Evolutionary conservation across 2,329 filamentous ascomycete genomes (phyloP).

Genomic region (Fusarium dimerum): DNA sequence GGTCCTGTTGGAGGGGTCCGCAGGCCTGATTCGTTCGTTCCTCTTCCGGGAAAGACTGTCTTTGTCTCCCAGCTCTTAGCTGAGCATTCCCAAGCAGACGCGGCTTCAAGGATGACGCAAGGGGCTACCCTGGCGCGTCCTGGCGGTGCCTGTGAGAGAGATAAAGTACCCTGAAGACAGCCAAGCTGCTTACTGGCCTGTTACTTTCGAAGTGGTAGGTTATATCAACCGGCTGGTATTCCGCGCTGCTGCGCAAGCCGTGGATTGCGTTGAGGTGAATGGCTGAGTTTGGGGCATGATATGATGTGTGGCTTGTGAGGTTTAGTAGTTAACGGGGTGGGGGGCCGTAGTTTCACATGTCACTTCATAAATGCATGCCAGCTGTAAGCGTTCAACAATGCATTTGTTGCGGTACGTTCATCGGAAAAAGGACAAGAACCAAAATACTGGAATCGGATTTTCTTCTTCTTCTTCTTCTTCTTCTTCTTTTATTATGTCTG

Average conservation of each 20-base stretch:
- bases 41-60: not conserved
- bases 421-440: not conserved
- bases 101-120: conserved; percentile 9
- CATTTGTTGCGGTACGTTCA: not conserved
- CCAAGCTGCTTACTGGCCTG: not conserved
- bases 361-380: not conserved
- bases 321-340: not conserved
- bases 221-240: conserved; percentile 9
- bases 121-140: not conserved
- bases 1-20: conserved; percentile 6
- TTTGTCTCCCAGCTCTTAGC: not conserved
- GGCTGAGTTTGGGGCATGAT: conserved; percentile 9
- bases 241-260: conserved; percentile 8
- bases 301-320: conserved; percentile 17
- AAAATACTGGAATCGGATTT: too few species aligned
- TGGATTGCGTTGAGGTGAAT: conserved; percentile 19
- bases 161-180: not conserved
- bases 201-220: not conserved
- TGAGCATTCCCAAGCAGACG: too few species aligned
- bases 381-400: too few species aligned
- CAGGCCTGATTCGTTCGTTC: conserved; percentile 12
- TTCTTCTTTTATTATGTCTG: too few species aligned
- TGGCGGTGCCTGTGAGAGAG: not conserved
- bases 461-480: too few species aligned
- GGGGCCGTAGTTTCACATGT: conserved; percentile 21